Percentiles rank a stretch among this genome's conserved stretches.
Evolutionary conservation across 2,329 filamentous ascomycete genomes (phyloP).

Genomic region (Aspergillus sp.): DNA sequence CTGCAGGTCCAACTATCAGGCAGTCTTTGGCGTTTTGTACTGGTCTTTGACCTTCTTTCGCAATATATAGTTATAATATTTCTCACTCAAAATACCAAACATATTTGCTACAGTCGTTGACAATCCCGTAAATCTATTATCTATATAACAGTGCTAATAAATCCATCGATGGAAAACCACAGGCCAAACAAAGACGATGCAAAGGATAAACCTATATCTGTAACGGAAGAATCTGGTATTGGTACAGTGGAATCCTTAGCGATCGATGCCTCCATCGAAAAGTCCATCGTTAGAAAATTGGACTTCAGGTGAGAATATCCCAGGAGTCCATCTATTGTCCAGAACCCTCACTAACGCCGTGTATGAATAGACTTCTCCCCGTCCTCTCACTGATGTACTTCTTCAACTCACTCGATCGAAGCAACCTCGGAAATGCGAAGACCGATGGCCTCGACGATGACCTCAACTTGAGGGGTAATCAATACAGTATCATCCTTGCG

Average conservation of each 20-base stretch:
- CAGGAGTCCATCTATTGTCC: too few relatives aligned
- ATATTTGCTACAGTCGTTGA: too few relatives aligned
- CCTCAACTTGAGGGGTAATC: conserved; percentile 51
- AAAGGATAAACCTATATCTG: conserved; percentile 5
- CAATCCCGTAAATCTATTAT: too few relatives aligned
- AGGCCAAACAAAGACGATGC: background rate
- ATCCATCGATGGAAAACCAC: conserved; percentile 2
- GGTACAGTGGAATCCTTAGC: background rate
- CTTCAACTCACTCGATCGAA: conserved; percentile 49
- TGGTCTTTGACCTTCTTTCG: too few relatives aligned
- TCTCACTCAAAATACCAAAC: too few relatives aligned
- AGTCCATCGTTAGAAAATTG: conserved; percentile 6
- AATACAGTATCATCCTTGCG: conserved; percentile 60
- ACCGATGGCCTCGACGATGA: conserved; percentile 43
- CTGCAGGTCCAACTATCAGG: too few relatives aligned
- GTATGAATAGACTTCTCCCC: conserved; percentile 1
- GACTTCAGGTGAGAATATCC: conserved; percentile 3
- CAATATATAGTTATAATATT: too few relatives aligned
- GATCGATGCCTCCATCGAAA: conserved; percentile 5
- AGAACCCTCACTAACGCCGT: too few relatives aligned
- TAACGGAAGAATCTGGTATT: background rate
- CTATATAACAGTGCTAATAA: too few relatives aligned
- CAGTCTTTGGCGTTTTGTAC: too few relatives aligned
- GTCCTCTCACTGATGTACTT: conserved; percentile 43
- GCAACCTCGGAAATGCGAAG: conserved; percentile 50